Evolutionary conservation across 352 stramenopile genomes (phyloP), one percentile per base, ranked within the genome.

Genomic region (Globisporangium echinulatum): DNA sequence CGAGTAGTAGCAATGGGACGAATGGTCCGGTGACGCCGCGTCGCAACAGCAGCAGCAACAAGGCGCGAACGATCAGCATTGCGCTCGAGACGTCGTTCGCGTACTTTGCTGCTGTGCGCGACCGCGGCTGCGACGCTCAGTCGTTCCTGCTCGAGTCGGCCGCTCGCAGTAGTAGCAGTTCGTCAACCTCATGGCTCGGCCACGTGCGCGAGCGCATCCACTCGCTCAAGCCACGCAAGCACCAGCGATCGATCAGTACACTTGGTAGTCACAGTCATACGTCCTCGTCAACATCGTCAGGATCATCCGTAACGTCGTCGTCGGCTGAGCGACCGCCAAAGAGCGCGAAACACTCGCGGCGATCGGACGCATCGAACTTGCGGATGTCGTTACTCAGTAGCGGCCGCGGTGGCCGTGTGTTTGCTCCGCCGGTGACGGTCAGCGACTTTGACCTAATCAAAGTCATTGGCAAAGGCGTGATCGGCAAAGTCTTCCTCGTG

Each of bases 401-500:
- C 53, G 64, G 64, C n/a, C 51, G 71, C 17, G 72, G 72, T 11
- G 57, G 60, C 5, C 61, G 63, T 37, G 61, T 64, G 14, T 72
- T 67, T 42, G 54, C 64, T 0, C 49, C 75, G 49, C 64, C 72
- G 7, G 71, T 88, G 33, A 96, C 87, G 40, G 84, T 92, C 11
- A 90, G 85, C 43, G 85, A 94, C 61, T 92, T 94, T 61, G 79
- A 92, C 36, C 59, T 92, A 65, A 88, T 94, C 59, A 85, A 88
- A 47, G 81, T 92, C 14, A 90, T 94, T 50, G 85, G 85, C 42
- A 86, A 88, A 50, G 85, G 85, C 38, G 84, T 64, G 62, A 96
- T 96, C 61, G 90, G 90, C 54, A 97, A 96, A 67, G 90, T 97
- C 7, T 85, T 96, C 49, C 69, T 96, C 9, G 87, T 94, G 39